Evolutionary conservation across 2,329 filamentous ascomycete genomes (phyloP), one percentile per base, ranked within the genome.

Genomic region (Akanthomyces lecanii): DNA sequence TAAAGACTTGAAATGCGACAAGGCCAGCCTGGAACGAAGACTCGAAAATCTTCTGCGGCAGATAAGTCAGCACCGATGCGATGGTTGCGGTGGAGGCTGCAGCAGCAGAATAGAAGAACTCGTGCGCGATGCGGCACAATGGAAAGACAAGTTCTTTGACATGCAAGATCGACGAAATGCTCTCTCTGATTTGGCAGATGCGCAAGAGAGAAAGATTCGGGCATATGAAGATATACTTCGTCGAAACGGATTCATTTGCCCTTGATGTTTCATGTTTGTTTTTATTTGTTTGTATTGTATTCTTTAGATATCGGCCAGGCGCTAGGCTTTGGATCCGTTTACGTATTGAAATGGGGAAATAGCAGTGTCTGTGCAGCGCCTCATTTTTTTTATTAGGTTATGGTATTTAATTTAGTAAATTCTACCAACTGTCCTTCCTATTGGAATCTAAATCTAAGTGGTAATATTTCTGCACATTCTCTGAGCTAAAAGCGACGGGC

Each of bases 21-120:
- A 75, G 60, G 68, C 69, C 10, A 68, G 70, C 21, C 72, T 81
- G 44, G 66, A 69, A 23, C 69, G 67, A 59, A 68, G 75, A 36
- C 62, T 79, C 25, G 69, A 71, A 40, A 71, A 76, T 59, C 66
- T 79, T 1, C 69, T 72, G 42, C 73, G 72, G 50, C 72, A 76
- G 45, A 40, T 74, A 3, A 21, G 51, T 28, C 44, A 50, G 14
- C 51, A 62, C 42, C 38, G 52, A 30, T 40, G 51, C 51, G 42
- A 51, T 11, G 60, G 60, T 1, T 62, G 60, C 25, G 72, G 74
- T 36, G 68, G 69, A 44, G 71, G 63, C 61, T 70, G 66, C 67
- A 76, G 63, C 64, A 71, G 65, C 16, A 72, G 75, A 23, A 65
- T 77, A 4, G 65, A 70, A 23, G 73, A 76, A 23, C 64, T 77